A percentile compares a stretch with the other conserved stretches of the same genome.
phyloP scores from a whole-genome alignment of 345 rosid genomes.

The Arabis alpina region DNA sequence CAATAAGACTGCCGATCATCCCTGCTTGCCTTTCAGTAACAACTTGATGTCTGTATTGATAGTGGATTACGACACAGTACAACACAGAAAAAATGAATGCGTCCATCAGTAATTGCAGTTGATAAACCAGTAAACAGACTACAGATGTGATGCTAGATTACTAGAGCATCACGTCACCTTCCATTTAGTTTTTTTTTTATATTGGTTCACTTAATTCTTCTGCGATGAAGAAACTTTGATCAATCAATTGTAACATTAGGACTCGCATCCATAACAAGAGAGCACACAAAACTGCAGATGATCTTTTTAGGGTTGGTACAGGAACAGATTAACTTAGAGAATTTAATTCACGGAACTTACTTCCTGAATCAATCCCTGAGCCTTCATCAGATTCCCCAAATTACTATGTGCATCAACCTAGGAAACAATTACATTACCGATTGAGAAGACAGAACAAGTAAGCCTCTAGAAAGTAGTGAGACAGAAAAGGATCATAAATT shows the following conservation, averaged over 20 bases:
- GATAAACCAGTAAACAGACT: slow-evolving; percentile 41
- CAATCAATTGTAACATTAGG: slow-evolving; percentile 11
- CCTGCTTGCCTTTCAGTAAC: slow-evolving; percentile 70
- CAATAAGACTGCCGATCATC: slow-evolving; percentile 86
- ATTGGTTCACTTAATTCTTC: slow-evolving; percentile 15
- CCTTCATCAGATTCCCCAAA: slow-evolving; percentile 93
- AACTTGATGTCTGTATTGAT: slow-evolving; percentile 72
- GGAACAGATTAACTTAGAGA: slow-evolving; percentile 3
- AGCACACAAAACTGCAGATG: slow-evolving; percentile 30
- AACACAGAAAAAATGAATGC: slow-evolving; percentile 73
- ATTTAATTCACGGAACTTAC: slow-evolving; percentile 55
- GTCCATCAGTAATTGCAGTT: slow-evolving; percentile 62
- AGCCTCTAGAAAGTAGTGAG: slow-evolving; percentile 1
- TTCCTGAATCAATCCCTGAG: slow-evolving; percentile 92
- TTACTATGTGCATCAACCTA: slow-evolving; percentile 99
- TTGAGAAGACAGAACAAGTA: slow-evolving; percentile 8
- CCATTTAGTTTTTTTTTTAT: slow-evolving; percentile 26
- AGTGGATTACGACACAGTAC: slow-evolving; percentile 65
- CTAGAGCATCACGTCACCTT: slow-evolving; percentile 35
- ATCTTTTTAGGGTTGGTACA: slow-evolving; percentile 30
- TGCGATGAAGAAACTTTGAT: slow-evolving; percentile 15
- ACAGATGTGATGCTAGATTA: slow-evolving; percentile 39
- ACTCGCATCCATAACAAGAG: slow-evolving; percentile 10
- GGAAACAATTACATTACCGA: slow-evolving; percentile 25
- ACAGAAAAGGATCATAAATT: slow-evolving; percentile 5